Evolutionary conservation across 306 rosid genomes (phyloP).

Genomic region (Cicer judaicum): DNA sequence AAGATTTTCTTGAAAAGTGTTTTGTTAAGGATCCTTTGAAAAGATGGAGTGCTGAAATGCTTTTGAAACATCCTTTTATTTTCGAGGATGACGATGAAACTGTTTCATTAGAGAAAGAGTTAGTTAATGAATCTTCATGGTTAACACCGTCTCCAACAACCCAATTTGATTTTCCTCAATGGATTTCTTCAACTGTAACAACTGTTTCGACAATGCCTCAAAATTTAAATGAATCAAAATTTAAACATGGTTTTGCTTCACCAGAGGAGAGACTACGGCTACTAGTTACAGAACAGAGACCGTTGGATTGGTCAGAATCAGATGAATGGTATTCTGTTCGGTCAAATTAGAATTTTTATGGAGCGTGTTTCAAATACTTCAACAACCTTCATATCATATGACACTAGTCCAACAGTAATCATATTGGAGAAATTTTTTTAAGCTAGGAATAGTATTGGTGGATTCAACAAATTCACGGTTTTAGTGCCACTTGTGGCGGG

Average conservation of each 20-base stretch:
- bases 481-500: too few species aligned
- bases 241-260: neutral
- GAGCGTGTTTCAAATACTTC: neutral
- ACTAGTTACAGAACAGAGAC: slow-evolving; percentile 42
- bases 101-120: slow-evolving; percentile 23
- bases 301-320: slow-evolving; percentile 53
- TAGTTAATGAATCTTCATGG: neutral
- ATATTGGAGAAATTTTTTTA: too few species aligned
- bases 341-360: slow-evolving; percentile 37
- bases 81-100: neutral
- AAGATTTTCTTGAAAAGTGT: slow-evolving; percentile 70
- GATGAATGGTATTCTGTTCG: slow-evolving; percentile 63
- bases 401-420: too few species aligned
- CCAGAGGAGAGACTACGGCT: slow-evolving; percentile 49
- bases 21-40: slow-evolving; percentile 64
- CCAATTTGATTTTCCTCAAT: slow-evolving; percentile 63
- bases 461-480: too few species aligned
- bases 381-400: too few species aligned
- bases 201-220: neutral
- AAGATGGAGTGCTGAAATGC: slow-evolving; percentile 89
- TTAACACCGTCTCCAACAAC: slow-evolving; percentile 52
- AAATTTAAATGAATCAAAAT: slow-evolving; percentile 13
- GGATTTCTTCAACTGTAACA: slow-evolving; percentile 49
- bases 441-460: too few species aligned
- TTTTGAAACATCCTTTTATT: slow-evolving; percentile 65